A percentile compares a stretch with the other conserved stretches of the same genome.
Evolutionary conservation across 176 grass and related monocot genomes (phyloP).

Genomic region (Bolboschoenus planiculmis): DNA sequence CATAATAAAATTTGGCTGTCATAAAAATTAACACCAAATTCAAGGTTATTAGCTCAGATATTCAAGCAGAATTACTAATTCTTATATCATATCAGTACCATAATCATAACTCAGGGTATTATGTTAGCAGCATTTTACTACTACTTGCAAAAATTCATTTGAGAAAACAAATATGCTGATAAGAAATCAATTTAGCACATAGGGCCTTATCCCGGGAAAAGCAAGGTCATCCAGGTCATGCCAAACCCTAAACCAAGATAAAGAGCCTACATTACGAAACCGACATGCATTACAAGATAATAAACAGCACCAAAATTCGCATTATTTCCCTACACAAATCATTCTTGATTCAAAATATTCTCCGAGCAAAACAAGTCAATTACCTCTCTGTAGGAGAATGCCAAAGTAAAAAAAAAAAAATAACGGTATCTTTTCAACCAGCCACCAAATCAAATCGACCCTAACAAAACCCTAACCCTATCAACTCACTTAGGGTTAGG

Average conservation of each 20-base stretch:
- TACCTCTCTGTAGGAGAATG: neutral
- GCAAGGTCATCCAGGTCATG: neutral
- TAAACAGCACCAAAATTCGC: neutral
- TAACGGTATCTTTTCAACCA: neutral
- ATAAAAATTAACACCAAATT: neutral
- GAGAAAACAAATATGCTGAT: too few species aligned
- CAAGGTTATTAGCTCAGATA: neutral
- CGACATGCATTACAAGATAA: slow-evolving; percentile 9
- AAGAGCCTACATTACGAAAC: neutral
- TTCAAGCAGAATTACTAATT: neutral
- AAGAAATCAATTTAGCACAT: neutral
- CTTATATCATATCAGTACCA: neutral
- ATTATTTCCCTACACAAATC: slow-evolving; percentile 9
- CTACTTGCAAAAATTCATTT: neutral
- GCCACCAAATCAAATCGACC: neutral
- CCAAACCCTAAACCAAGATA: neutral
- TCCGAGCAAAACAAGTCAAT: slow-evolving; percentile 14
- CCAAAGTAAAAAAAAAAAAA: neutral
- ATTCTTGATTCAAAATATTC: neutral
- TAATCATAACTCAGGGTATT: neutral
- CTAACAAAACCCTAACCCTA: slow-evolving; percentile 13
- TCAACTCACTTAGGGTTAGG: slow-evolving; percentile 32
- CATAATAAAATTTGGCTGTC: neutral
- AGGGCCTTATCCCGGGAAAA: neutral
- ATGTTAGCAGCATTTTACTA: neutral